A percentile compares a stretch with the other conserved stretches of the same genome.
These are phyloP conservation scores for Arachis monticola DNA, from an alignment of 331 rosid species.

Conservation along the genomic window DNA sequence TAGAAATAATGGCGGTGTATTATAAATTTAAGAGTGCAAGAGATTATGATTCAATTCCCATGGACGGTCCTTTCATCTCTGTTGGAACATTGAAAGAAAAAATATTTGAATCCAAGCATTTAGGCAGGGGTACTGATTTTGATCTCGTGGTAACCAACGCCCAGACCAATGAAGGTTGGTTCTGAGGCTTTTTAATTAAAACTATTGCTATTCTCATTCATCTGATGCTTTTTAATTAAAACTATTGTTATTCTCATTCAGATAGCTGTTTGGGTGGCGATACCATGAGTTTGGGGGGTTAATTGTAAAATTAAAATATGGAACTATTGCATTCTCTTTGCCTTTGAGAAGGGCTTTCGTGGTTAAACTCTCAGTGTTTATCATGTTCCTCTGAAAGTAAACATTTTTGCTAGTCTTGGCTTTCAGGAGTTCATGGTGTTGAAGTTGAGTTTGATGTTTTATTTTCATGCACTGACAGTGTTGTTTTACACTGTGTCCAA, in stretches of 20 bases:
- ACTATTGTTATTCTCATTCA: constrained; percentile 16
- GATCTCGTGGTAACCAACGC: constrained; percentile 99
- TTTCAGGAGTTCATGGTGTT: constrained; percentile 2
- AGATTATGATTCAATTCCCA: constrained; percentile 99
- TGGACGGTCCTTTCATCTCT: constrained; percentile 99
- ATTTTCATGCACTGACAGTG: too few species aligned
- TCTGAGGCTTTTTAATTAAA: too few species aligned
- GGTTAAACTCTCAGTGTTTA: constrained; percentile 37
- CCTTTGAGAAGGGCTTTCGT: constrained; percentile 39
- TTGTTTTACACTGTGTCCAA: too few species aligned
- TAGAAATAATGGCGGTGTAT: constrained; percentile 94
- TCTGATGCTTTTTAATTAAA: constrained; percentile 53
- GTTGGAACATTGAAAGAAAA: constrained; percentile 98
- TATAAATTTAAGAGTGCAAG: constrained; percentile 99
- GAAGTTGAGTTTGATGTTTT: too few species aligned
- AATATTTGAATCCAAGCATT: constrained; percentile 98
- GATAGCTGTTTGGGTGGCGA: constrained; percentile 46
- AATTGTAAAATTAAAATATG: constrained; percentile 11
- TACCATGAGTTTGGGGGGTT: constrained; percentile 20
- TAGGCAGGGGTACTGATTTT: constrained; percentile 99
- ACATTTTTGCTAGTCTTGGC: neutral
- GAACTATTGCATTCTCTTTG: constrained; percentile 21
- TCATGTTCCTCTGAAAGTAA: constrained; percentile 34
- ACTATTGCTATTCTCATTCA: too few species aligned
- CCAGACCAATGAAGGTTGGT: constrained; percentile 99